Evolutionary conservation across 2,329 filamentous ascomycete species (phyloP), one percentile per base, ranked within the genome.

Genomic region (Alternaria sp.): DNA sequence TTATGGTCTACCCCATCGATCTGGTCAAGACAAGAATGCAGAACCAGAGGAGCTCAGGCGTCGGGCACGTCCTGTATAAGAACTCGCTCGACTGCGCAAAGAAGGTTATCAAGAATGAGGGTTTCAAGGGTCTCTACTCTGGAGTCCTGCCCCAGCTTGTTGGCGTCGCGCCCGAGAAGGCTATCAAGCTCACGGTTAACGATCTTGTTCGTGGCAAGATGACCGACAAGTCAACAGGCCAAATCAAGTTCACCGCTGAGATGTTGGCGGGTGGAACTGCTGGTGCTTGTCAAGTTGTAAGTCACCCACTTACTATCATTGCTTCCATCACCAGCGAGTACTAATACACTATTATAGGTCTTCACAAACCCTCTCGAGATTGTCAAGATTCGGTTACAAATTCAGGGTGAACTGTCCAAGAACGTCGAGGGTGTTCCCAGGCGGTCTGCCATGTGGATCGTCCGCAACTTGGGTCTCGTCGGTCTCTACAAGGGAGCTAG

Each of bases 1-100:
- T 99, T 80, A 97, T 99, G 93, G 96, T 99, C 57, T 99, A 99
- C 80, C 96, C 96, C 23, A 98, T 99, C 77, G 96, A 99, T 83
- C 84, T 99, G 65, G 96, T 99, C 80, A 99, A 99, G 88, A 99
- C 96, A 1, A 90, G 96, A 65, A 92, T 99, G 90, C 96, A 99
- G 82, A 99, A 99, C 84, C 96, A 99, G 85, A 89, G 96, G 70
- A 88, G 88, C 5, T 73, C 73, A 17, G 88, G 91, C 54, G 93
- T 94, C 1, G 96, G 96, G 61, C 91, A 97, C 80, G 86, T 91
- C 65, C 83, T 98, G 65, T 99, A 99, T 84, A 97, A 97, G 82
- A 99, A 99, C 85, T 98, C 95, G 50, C 83, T 97, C 67, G 96
- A 99, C 81, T 99, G 96, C 80, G 93, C 94, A 65, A 90, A 88